Evolutionary conservation across 2,329 filamentous ascomycete species (phyloP).

Genomic region (Epichloe glyceriae): DNA sequence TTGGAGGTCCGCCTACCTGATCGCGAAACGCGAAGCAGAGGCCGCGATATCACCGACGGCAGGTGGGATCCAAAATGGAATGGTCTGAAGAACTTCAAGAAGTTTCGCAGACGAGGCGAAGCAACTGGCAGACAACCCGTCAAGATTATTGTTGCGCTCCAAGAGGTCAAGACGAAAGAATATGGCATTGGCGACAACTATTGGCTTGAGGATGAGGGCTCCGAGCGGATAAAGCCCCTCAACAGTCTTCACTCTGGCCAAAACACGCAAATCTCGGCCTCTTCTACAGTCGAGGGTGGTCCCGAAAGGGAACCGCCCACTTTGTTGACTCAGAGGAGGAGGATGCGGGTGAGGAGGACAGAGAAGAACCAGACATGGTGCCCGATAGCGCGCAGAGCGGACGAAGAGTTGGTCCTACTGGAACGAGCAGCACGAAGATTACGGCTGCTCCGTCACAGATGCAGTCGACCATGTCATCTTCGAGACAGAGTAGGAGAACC

Average conservation of each 20-base stretch:
- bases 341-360: constrained; percentile 15
- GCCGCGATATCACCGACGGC: constrained; percentile 38
- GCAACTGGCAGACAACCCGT: constrained; percentile 26
- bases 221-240: constrained; percentile 15
- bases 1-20: constrained; percentile 46
- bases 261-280: not conserved
- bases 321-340: constrained; percentile 20
- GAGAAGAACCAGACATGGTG: not conserved
- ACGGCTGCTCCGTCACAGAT: constrained; percentile 17
- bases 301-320: constrained; percentile 11
- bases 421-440: constrained; percentile 12
- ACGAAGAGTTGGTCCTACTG: constrained; percentile 8
- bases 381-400: not conserved
- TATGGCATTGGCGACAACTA: constrained; percentile 66
- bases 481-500: constrained; percentile 9
- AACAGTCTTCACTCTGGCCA: not conserved
- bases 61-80: constrained; percentile 88
- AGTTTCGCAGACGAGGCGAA: constrained; percentile 54
- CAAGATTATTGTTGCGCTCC: constrained; percentile 54
- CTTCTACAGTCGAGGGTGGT: not conserved
- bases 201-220: constrained; percentile 48
- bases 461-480: constrained; percentile 17
- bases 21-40: constrained; percentile 19
- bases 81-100: constrained; percentile 91
- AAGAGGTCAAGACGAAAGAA: constrained; percentile 57